Evolutionary conservation across 2,329 filamentous ascomycete species (phyloP), one percentile per base, ranked within the genome.

Genomic region (Pseudocercospora vitis): DNA sequence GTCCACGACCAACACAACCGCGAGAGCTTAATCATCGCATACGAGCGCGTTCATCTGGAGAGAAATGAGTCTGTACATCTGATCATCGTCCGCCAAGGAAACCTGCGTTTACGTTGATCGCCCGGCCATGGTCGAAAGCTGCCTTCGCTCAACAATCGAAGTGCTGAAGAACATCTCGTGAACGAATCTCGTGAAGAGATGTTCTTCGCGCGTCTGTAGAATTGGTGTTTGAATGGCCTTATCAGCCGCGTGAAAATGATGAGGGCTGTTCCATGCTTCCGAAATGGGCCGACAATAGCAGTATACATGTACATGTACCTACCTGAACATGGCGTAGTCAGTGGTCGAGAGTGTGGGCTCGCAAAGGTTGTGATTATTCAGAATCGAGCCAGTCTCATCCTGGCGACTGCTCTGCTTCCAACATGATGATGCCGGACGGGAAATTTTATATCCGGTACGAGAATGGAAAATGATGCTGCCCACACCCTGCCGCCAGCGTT

Each of bases 321-420:
- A 19, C 35, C 35, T 39, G 35, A 39, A 39, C 35, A 39, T 39
- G 35, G 35, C n/a, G 16, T 40, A 40, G 37, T 40, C 35, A 40
- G 35, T 19, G 12, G 6, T 12, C 7, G n/a, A 21, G 8, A 40
- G 23, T 19, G 37, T 40, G 37, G 37, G 18, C 37, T 21, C 8
- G 18, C 19, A n/a, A n/a, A n/a, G 7, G 37, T 40, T 18, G 37
- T 40, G 37, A n/a, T 24, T 12, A 40, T 24, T 21, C 8, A 11
- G 37, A 6, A 40, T 40, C 1, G 2, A 23, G 16, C 37, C 21
- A 21, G 18, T 3, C 33, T 3, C 16, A 40, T 24, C 16, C 37
- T 11, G 23, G 37, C 12, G 12, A 40, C 18, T 40, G 9, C 18
- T 21, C 37, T 24, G 19, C n/a, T 21, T 40, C 19, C 37, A 40